Evolutionary conservation across 805 yeast species (phyloP).

Genomic region (Clavispora carvajalis): DNA sequence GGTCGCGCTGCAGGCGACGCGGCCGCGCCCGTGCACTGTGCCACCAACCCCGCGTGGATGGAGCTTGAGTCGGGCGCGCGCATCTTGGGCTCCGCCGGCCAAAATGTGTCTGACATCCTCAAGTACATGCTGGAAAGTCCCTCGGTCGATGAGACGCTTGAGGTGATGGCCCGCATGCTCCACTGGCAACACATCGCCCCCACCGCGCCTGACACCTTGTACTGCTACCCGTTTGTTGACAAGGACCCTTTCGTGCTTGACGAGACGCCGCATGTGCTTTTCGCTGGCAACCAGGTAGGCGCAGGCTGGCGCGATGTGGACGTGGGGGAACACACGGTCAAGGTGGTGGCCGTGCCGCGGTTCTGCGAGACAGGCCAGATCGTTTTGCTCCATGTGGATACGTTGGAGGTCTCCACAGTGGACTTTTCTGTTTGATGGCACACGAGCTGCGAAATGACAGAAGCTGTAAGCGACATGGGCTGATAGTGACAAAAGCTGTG

Average conservation of each 20-base stretch:
- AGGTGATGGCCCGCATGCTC: constrained; percentile 57
- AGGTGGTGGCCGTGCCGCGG: constrained; percentile 64
- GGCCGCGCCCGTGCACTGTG: constrained; percentile 30
- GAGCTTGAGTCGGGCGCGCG: constrained; percentile 48
- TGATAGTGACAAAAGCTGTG: no score
- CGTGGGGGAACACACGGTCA: constrained; percentile 31
- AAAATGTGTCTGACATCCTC: constrained; percentile 70
- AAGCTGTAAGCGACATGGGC: no score
- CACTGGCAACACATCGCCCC: constrained; percentile 87
- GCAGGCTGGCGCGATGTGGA: constrained; percentile 45
- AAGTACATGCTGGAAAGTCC: constrained; percentile 52
- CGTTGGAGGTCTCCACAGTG: constrained; percentile 41
- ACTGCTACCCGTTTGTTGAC: constrained; percentile 77
- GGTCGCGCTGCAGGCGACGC: constrained; percentile 33
- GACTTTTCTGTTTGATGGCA: not conserved
- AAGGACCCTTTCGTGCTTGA: constrained; percentile 76
- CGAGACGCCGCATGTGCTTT: constrained; percentile 81
- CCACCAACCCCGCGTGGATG: constrained; percentile 69
- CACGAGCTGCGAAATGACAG: no score
- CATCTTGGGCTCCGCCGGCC: constrained; percentile 76
- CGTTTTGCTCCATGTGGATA: constrained; percentile 54
- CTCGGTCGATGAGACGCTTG: constrained; percentile 6
- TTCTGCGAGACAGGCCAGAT: constrained; percentile 62
- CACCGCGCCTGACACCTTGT: constrained; percentile 92
- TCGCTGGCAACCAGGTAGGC: constrained; percentile 76